Evolutionary conservation across 2,329 filamentous ascomycete genomes (phyloP), one percentile per base, ranked within the genome.

Genomic region (Allantophomopsis cytisporea): DNA sequence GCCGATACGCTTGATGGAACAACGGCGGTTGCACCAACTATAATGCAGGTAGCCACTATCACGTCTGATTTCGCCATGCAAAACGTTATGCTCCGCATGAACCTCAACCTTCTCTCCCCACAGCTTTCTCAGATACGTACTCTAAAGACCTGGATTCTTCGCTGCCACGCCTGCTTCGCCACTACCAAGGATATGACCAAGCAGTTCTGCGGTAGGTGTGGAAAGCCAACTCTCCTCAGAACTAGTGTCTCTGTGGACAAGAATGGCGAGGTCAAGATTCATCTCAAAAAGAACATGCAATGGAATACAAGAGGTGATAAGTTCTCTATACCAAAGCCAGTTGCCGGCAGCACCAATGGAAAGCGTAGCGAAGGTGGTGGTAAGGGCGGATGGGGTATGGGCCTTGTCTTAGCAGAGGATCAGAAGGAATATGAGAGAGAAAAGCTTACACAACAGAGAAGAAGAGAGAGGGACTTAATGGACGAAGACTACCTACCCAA

Each of bases 31-130:
- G 67, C 74, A 39, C 68, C 73, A 30, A 73, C 73, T 45, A 76
- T 74, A 11, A 80, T 95, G 50, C 80, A 93, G 60, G 85, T 84
- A 13, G 89, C 87, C n/a, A 79, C 89, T 35, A 80, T 96, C 54
- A 96, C 91, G 1, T 87, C 83, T 41, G 91, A 98, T 65, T 96
- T 84, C 61, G 89, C 91, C 40, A 94, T 98, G 85, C 89, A 96
- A 64, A 96, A 96, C 57, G 87, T 96, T 7, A 74, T 91, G 2
- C 71, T 98, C 4, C 85, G 93, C 50, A 93, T 96, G 67, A 94
- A 95, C 63, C 74, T 98, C 37, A 85, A 91, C 56, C 75, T 95
- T 10, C 71, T 95, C 42, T 87, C 88, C 1, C 73, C 84, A 0
- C 72, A 76, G 13, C 68, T 96, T 44, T 73, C 83, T 45, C 78